Evolutionary conservation across 129 eudicot genomes (phyloP), one percentile per base, ranked within the genome.

Genomic region (Gnaphalium uliginosum): DNA sequence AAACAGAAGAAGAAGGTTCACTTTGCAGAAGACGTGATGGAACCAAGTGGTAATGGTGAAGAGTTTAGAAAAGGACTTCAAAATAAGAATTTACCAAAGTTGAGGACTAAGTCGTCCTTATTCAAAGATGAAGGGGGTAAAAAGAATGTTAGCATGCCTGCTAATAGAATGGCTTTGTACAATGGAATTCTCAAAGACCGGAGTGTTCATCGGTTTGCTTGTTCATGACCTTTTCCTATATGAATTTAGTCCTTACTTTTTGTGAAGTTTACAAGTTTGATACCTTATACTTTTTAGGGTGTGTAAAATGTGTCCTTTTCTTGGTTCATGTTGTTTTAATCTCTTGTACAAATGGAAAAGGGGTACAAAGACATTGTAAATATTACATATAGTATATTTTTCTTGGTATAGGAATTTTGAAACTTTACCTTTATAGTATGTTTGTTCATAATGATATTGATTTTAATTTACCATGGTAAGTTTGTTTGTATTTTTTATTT

Each of bases 21-120:
- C 65, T 92, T 92, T 84, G 96, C 97, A 35, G 86, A 85, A 68
- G 93, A 92, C 72, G 97, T 92, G 85, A 89, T 87, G 84, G 97
- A 89, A 66, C 93, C 98, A 48, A 69, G 27, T 17, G 93, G 97
- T 5, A 89, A 86, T 72, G 85, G 90, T 9, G 93, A 92, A 1
- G 91, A 85, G 72, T 92, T 89, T 68, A 87, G 98, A 72, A 79
- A 65, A 68, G 82, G 86, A 69, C 73, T 35, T 53, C 18, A 35
- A 72, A 72, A 68, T 54, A 79, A 72, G 61, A 79, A 13, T 24
- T 37, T 72, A 9, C 33, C 66, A 3, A 72, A 72, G 11, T 2
- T 54, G 68, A 79, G 74, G 61, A 72, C 78, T 72, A 48, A 9
- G 65, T 72, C 73, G 74, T 79, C 78, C 25, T 51, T 79, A 6